phyloP scores from a whole-genome alignment of 495 filamentous ascomycete genomes.

The Penicillium robsamsonii region DNA sequence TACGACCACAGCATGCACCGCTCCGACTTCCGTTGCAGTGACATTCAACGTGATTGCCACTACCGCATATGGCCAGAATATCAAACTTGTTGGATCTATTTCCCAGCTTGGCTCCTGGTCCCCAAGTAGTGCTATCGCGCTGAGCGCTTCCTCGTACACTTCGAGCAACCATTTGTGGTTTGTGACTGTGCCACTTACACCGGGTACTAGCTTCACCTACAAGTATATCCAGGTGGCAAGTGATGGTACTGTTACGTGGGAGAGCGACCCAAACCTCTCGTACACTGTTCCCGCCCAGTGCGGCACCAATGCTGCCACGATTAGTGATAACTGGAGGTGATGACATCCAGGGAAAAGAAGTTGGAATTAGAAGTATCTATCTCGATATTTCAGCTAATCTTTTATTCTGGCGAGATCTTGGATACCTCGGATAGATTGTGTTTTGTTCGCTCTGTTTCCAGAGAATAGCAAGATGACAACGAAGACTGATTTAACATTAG shows the following conservation, averaged over 20 bases:
- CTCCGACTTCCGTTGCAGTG: slow-evolving; percentile 50
- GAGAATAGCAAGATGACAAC: neutral
- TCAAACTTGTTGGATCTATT: slow-evolving; percentile 58
- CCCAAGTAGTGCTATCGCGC: slow-evolving; percentile 44
- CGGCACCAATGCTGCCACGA: slow-evolving; percentile 36
- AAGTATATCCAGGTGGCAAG: slow-evolving; percentile 63
- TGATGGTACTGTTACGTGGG: slow-evolving; percentile 58
- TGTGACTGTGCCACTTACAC: slow-evolving; percentile 48
- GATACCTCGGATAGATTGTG: neutral
- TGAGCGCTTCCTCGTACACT: slow-evolving; percentile 56
- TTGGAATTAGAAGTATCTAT: too few relatives aligned
- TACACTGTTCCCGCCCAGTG: slow-evolving; percentile 55
- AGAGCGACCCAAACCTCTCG: slow-evolving; percentile 60
- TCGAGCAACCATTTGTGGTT: slow-evolving; percentile 57
- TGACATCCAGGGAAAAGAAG: neutral
- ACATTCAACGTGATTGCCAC: slow-evolving; percentile 57
- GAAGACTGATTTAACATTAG: neutral
- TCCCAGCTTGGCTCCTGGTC: slow-evolving; percentile 57
- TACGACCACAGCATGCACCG: slow-evolving; percentile 38
- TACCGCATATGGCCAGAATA: slow-evolving; percentile 56
- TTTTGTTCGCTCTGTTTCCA: neutral
- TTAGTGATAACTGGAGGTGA: slow-evolving; percentile 35
- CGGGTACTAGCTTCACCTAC: slow-evolving; percentile 58
- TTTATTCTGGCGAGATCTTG: too few relatives aligned
- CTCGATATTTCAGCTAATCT: too few relatives aligned